Evolutionary conservation across 169 alveolate genomes (phyloP).

Genomic region (Perkinsus chesapeaki): DNA sequence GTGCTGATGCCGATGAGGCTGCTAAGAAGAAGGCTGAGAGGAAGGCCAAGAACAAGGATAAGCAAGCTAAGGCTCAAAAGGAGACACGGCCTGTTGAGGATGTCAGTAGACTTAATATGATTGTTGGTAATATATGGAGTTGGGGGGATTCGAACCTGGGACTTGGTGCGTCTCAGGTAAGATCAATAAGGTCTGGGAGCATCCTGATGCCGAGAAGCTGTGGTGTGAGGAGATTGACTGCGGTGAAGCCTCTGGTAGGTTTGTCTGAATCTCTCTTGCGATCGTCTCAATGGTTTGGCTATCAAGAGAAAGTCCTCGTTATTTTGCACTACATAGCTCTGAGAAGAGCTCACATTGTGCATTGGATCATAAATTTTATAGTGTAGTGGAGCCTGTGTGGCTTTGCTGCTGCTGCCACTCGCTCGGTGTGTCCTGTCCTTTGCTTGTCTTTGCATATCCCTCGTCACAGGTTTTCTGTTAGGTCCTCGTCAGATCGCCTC

Average conservation of each 20-base stretch:
- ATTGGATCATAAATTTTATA: no score
- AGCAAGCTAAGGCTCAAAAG: background rate
- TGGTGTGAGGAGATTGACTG: slow-evolving; percentile 68
- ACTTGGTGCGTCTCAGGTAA: slow-evolving; percentile 36
- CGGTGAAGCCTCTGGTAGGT: slow-evolving; percentile 49
- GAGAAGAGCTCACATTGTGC: no score
- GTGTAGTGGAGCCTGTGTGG: no score
- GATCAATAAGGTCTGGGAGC: slow-evolving; percentile 53
- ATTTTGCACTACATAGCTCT: no score
- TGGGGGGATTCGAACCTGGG: background rate
- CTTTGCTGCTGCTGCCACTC: no score
- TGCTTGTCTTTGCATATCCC: background rate
- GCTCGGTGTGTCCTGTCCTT: no score
- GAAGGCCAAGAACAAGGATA: background rate
- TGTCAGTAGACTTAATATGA: background rate
- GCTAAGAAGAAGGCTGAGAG: slow-evolving; percentile 4
- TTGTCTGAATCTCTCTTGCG: no score
- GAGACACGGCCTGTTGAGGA: background rate
- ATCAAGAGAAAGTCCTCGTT: no score
- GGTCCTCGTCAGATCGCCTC: slow-evolving; percentile 31
- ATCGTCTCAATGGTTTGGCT: no score
- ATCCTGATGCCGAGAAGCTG: slow-evolving; percentile 69
- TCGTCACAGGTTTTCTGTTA: background rate
- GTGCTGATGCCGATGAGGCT: background rate
- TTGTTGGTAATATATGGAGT: background rate